phyloP scores from a whole-genome alignment of 2,329 filamentous ascomycete genomes.

The Pseudophaeomoniella oleicola region DNA sequence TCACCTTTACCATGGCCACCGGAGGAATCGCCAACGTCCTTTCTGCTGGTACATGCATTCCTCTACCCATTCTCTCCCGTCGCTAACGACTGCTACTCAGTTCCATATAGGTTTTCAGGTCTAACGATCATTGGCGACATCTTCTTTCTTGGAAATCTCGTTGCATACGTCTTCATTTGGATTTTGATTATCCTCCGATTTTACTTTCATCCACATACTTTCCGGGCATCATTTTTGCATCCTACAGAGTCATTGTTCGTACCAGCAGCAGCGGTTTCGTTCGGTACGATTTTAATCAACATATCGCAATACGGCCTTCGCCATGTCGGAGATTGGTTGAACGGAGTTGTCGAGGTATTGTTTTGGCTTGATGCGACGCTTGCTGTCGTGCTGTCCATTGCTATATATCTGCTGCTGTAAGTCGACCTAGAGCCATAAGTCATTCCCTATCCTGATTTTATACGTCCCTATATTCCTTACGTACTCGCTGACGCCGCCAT shows the following conservation, averaged over 20 bases:
- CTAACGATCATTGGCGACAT: constrained; percentile 43
- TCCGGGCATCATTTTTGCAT: constrained; percentile 57
- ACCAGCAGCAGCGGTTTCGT: constrained; percentile 51
- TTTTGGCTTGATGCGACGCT: constrained; percentile 63
- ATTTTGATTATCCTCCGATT: constrained; percentile 54
- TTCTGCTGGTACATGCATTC: constrained; percentile 33
- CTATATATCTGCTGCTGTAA: constrained; percentile 61
- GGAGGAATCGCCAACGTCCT: constrained; percentile 47
- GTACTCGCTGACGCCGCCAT: no score
- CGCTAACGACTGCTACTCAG: constrained; percentile 7
- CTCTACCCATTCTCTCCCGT: constrained; percentile 13
- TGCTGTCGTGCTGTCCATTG: constrained; percentile 52
- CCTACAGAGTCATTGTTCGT: constrained; percentile 68
- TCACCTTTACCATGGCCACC: constrained; percentile 53
- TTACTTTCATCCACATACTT: constrained; percentile 52
- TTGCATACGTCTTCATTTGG: constrained; percentile 47
- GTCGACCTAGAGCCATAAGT: no score
- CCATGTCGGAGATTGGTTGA: constrained; percentile 48
- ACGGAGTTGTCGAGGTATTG: constrained; percentile 44
- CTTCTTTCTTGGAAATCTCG: constrained; percentile 49
- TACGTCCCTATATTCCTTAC: constrained; percentile 9
- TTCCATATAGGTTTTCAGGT: constrained; percentile 42
- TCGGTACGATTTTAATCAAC: constrained; percentile 65
- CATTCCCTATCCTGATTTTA: background rate
- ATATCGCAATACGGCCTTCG: constrained; percentile 60